Base-by-base conservation (phyloP, 2,329 filamentous ascomycete genomes). In the Alternaria sp. region DNA sequence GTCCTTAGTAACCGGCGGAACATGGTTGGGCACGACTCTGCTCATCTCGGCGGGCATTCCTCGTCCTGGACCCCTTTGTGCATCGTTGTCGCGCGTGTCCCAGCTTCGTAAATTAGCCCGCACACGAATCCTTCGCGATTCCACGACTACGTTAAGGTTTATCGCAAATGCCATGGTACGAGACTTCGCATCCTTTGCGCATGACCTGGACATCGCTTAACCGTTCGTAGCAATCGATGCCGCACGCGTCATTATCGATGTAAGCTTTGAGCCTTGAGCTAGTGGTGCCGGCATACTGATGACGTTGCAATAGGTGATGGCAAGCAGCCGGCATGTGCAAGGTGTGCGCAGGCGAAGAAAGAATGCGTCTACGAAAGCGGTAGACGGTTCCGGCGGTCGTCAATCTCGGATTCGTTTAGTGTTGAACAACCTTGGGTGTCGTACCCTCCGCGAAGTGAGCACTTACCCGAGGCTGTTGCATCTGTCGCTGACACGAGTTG, bases 181-280 rank as follows among this genome's bases (percentile, higher is more conserved):
- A 60, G 19, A 43, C 10, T 17, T 47, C 36, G 19, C 28, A 9
- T 30, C 40, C 19, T 54, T 26, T 25, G 23, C n/a, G 49, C 45
- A 30, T 44, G 43, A 11, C 32, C 25, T 57, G 59, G 32, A 55
- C 32, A 63, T 47, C 56, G 50, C 52, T 67, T 76, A 56, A 72
- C 55, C 12, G 12, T 64, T 51, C 32, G 55, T 54, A 80, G 77
- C 72, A 79, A 74, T 65, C 77, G 77, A 59, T 80, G 77, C 69
- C 77, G 77, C 62, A 76, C 73, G 59, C 75, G 77, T 70, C 77
- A 80, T 65, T 79, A 80, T 62, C 73, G 76, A 57, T 80, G 77
- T 79, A 72, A 63, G 68, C 51, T 54, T 19, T 10, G 1, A 21
- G 6, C 30, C 12, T 25, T 32, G 7, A 25, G 28, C 26, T 44